Evolutionary conservation across 2,329 filamentous ascomycete species (phyloP), one percentile per base, ranked within the genome.

Genomic region (Diaporthe helianthi): DNA sequence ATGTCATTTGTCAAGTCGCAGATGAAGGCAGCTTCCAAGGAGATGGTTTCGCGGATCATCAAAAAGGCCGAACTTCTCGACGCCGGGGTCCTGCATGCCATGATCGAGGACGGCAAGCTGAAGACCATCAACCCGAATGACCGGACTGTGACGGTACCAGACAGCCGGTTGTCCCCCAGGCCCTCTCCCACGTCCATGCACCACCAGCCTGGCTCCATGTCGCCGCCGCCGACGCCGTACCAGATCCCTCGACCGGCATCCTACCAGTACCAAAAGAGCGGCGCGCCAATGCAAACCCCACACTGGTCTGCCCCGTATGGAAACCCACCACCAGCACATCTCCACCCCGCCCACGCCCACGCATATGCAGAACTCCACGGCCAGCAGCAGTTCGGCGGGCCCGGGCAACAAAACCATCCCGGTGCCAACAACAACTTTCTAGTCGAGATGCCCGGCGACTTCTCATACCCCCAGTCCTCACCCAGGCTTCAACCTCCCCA

Each of bases 11-110:
- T 92, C 73, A 91, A 90, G 81, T 83, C 86, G 69, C 88, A 92
- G 76, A 84, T 87, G 75, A 90, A 90, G 79, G 84, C 87, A 10
- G 88, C 90, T 9, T 89, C 88, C 73, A 89, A 89, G 72, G 84
- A 90, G 71, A 90, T 92, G 87, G 86, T 92, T 0, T 82, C 86
- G 65, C 85, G 90, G 60, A 86, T 93, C 76, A 88, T 92, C 75
- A 90, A 91, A 75, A 92, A 92, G 81, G 90, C 90, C 0, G 89
- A 91, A 77, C 81, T 92, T 26, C 81, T 92, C 47, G 90, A 92
- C 73, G 82, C 89, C 7, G 90, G 90, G 19, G 83, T 87, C 22
- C 81, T 92, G 60, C 86, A 87, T 51, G 90, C 87, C 67, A 91
- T 92, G 89, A 87, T 91, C 75, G 85, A 90, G 73, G 82, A 90